Conservation (phyloP, 192 early-diverging fungal species). For the Rhizophagus prolifer region DNA sequence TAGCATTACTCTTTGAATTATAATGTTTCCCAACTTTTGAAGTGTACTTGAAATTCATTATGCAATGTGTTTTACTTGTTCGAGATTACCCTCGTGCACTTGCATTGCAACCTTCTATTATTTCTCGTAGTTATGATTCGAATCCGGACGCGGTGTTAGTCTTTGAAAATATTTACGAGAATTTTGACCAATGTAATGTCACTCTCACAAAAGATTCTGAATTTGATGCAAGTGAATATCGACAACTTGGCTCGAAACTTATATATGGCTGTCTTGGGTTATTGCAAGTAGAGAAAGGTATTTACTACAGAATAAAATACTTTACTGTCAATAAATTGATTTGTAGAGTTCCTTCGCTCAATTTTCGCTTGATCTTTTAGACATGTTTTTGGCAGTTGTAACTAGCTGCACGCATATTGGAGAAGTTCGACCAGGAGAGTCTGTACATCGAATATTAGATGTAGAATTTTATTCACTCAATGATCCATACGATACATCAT, state of each 20-base stretch:
- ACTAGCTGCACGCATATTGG: conserved; percentile 66
- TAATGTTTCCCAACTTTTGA: not conserved
- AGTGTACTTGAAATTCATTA: not conserved
- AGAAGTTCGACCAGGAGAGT: conserved; percentile 56
- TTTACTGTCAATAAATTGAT: conserved; percentile 8
- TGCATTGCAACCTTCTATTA: too few species aligned
- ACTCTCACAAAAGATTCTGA: not conserved
- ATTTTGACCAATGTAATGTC: conserved; percentile 20
- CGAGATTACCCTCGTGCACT: conserved; percentile 3
- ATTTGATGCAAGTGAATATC: conserved; percentile 1
- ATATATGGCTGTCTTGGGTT: conserved; percentile 59
- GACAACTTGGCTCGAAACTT: conserved; percentile 6
- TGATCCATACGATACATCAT: conserved; percentile 63
- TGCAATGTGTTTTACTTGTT: conserved; percentile 5
- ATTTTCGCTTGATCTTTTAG: conserved; percentile 41
- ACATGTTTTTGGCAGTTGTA: conserved; percentile 68
- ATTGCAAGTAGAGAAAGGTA: conserved; percentile 54
- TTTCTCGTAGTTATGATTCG: not conserved
- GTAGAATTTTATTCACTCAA: conserved; percentile 80
- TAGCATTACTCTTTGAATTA: too few species aligned
- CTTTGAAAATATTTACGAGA: not conserved
- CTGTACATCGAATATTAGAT: conserved; percentile 68
- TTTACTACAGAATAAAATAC: conserved; percentile 2
- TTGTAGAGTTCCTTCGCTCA: conserved; percentile 17
- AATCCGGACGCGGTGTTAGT: not conserved